Base-by-base conservation (phyloP, 2,329 filamentous ascomycete species). In the Claviceps spartinae region DNA sequence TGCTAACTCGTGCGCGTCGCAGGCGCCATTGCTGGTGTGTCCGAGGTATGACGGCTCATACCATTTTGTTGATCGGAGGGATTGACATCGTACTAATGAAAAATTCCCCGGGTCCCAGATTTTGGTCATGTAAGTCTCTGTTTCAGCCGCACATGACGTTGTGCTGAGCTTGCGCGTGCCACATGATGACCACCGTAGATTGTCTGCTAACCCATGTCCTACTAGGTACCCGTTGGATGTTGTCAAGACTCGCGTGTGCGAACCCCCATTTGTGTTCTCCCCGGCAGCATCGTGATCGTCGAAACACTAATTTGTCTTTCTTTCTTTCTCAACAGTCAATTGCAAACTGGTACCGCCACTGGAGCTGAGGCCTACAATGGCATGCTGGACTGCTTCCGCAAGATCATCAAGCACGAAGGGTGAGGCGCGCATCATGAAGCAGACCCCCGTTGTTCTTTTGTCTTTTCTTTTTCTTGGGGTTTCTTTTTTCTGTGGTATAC, bases 351-450 rank as follows among this genome's bases (percentile, higher is more conserved):
- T 63, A 78, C 75, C 59, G 80, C 76, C 44, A 73, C 76, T 22
- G 88, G 88, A 54, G 83, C 83, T 59, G 93, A 97, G 63, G 75
- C 79, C 61, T 97, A 98, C 79, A 95, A 81, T 74, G 88, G 93
- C 77, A 98, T 97, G 89, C 66, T 96, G 54, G 93, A 98, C 72
- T 97, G 91, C 77, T 95, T 98, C 77, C 78, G 81, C 65, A 98
- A 98, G 81, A 98, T 98, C 64, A 81, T 98, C 69, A 85, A 81
- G 71, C 85, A 94, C 68, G 93, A 98, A 75, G 93, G 93, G 88
- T 94, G 80, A 48, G 54, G 13, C 20, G 40, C 38, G 30, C 40
- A 34, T 58, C 76, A 34, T 34, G 30, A 52, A 47, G n/a, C 26
- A 40, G 42, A 42, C 18, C 58, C 37, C 54, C 30, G 11, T 13